phyloP scores from a whole-genome alignment of 176 grass and related monocot genomes.

The Zoysia pacifica region DNA sequence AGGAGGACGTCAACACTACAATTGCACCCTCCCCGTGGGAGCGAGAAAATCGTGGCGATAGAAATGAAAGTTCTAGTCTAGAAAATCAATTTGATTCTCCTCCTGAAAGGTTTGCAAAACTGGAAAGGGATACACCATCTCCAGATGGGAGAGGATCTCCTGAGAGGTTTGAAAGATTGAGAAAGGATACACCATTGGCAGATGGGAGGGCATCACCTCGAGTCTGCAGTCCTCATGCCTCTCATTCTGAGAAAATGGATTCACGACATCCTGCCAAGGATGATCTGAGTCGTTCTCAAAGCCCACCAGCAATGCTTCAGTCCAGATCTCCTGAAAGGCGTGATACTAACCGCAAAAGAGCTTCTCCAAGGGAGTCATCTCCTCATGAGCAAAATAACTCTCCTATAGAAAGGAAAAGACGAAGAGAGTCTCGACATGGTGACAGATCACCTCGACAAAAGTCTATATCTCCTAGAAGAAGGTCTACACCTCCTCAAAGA shows the following conservation, averaged over 20 bases:
- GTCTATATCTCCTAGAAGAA: slow-evolving; percentile 50
- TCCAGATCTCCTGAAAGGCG: slow-evolving; percentile 59
- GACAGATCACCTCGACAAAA: slow-evolving; percentile 45
- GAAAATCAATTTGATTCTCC: slow-evolving; percentile 40
- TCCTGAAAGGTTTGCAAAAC: slow-evolving; percentile 37
- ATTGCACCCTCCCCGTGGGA: slow-evolving; percentile 39
- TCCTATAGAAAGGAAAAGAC: slow-evolving; percentile 43
- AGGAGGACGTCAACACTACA: slow-evolving; percentile 47
- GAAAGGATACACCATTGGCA: slow-evolving; percentile 49
- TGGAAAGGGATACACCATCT: slow-evolving; percentile 51
- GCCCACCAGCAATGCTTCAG: slow-evolving; percentile 33
- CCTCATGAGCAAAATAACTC: slow-evolving; percentile 40
- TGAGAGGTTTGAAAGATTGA: slow-evolving; percentile 48
- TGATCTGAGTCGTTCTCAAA: slow-evolving; percentile 48
- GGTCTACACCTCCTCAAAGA: slow-evolving; percentile 28
- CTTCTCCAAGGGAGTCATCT: slow-evolving; percentile 52
- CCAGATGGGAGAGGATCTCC: slow-evolving; percentile 45
- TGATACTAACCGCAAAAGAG: slow-evolving; percentile 44
- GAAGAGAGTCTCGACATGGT: slow-evolving; percentile 40
- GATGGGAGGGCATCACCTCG: slow-evolving; percentile 41
- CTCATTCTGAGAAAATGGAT: slow-evolving; percentile 38
- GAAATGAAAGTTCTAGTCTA: slow-evolving; percentile 45
- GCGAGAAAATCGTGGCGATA: slow-evolving; percentile 36
- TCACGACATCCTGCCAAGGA: slow-evolving; percentile 34
- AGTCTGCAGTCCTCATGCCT: slow-evolving; percentile 35